Base-by-base conservation (phyloP, 2,329 filamentous ascomycete species). In the Aphanoascus verrucosus region DNA sequence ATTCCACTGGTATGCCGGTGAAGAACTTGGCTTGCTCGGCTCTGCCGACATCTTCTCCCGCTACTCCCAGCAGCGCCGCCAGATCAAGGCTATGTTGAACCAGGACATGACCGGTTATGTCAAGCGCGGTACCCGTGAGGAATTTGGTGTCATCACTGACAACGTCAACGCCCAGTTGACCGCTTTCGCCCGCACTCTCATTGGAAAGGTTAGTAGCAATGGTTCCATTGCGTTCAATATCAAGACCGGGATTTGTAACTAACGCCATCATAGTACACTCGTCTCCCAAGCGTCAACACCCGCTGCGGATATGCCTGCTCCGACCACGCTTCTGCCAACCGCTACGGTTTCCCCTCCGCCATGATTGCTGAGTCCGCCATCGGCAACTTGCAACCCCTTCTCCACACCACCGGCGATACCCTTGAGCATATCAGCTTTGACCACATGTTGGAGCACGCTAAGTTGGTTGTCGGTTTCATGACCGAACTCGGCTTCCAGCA, bases 41-140 rank as follows among this genome's bases (percentile, higher is more conserved):
- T 91, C 85, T 63, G 89, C 95, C 68, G 90, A 86, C 52, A 86
- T 97, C 67, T 97, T 96, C 75, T 77, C 80, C 49, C 73, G 80
- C 6, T 97, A 97, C 65, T 83, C 86, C 69, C 81, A 83, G 66
- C 71, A 79, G 19, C 77, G 79, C 32, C 80, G 84, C 23, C 82
- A 91, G 59, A 78, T 97, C 68, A 94, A 91, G 73, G 91, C 91
- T 34, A 97, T 97, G 93, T 80, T 97, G 52, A 91, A 97, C 74
- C 91, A 97, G 71, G 91, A 97, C 70, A 97, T 97, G 91, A 94
- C 88, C 1, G 91, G 91, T 15, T 96, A 85, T 67, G 79, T 89
- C 4, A 86, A 93, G 59, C 84, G 86, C 2, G 89, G 89, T 56
- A 77, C 87, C 69, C 79, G 82, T 4, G 91, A 96, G 75, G 85